Conservation (phyloP, 2,329 filamentous ascomycete species). For the Xylaria sp. region DNA sequence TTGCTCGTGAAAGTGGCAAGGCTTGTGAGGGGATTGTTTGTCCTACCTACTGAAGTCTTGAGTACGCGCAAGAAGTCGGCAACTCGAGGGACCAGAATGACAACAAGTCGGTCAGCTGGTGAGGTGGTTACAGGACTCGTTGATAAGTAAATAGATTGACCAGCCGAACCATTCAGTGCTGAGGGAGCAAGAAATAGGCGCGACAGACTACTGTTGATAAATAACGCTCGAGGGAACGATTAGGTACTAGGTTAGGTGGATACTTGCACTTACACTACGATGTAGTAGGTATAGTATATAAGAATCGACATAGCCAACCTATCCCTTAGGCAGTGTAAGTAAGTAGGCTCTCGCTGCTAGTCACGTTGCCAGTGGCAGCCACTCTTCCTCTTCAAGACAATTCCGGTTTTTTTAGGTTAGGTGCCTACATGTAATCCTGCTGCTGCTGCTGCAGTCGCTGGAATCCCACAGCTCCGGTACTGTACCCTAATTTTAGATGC, state of each 20-base stretch:
- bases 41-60: not conserved
- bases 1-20: constrained; percentile 25
- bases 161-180: constrained; percentile 1
- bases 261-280: not conserved
- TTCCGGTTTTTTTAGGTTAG: not conserved
- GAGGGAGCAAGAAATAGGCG: not conserved
- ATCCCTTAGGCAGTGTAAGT: not conserved
- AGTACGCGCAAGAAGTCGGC: not conserved
- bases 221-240: not conserved
- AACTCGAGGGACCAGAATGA: constrained; percentile 1
- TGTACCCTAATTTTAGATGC: constrained; percentile 8
- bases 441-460: not conserved
- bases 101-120: constrained; percentile 10
- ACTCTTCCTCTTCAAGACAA: not conserved
- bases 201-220: not conserved
- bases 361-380: not conserved
- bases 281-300: no score
- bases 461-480: constrained; percentile 1
- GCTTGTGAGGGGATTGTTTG: constrained; percentile 3
- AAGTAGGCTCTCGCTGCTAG: not conserved
- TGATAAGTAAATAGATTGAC: no score
- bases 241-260: no score
- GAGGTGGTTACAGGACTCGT: not conserved
- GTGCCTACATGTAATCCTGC: not conserved
- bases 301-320: no score